Percentiles rank a stretch among this genome's conserved stretches.
These are phyloP conservation scores for Leishmania amazonensis DNA, from an alignment of 208 protist genomes.

Conservation along the genomic window DNA sequence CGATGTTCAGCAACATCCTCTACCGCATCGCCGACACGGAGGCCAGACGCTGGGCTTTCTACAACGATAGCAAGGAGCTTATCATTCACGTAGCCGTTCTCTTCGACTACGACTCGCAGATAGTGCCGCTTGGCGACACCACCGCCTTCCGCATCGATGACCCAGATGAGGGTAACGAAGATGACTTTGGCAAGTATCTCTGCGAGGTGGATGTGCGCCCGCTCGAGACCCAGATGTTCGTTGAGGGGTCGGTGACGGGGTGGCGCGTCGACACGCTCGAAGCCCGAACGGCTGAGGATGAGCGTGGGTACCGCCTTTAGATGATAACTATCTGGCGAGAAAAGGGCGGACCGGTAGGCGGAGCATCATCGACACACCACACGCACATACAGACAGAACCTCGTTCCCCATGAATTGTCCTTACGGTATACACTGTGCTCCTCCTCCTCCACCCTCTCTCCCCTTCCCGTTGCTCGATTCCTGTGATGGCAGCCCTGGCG, in stretches of 20 bases:
- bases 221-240: slow-evolving; percentile 72
- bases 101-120: slow-evolving; percentile 84
- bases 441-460: neutral
- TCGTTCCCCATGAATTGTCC: neutral
- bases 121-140: slow-evolving; percentile 71
- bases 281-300: slow-evolving; percentile 54
- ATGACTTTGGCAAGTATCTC: slow-evolving; percentile 79
- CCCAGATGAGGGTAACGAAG: slow-evolving; percentile 71
- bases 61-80: slow-evolving; percentile 75
- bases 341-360: neutral
- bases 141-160: slow-evolving; percentile 79
- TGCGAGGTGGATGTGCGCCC: slow-evolving; percentile 76
- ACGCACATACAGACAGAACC: neutral
- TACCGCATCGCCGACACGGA: slow-evolving; percentile 70
- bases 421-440: neutral
- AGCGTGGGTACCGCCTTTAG: slow-evolving; percentile 73
- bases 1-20: slow-evolving; percentile 80
- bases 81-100: slow-evolving; percentile 82
- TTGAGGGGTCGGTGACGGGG: slow-evolving; percentile 69
- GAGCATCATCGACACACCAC: neutral
- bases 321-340: neutral
- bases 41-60: slow-evolving; percentile 68
- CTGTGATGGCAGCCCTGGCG: neutral
- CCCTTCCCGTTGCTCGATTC: neutral
- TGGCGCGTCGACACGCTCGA: slow-evolving; percentile 85